Evolutionary conservation across 2,329 filamentous ascomycete genomes (phyloP).

Genomic region (Botryotinia calthae): DNA sequence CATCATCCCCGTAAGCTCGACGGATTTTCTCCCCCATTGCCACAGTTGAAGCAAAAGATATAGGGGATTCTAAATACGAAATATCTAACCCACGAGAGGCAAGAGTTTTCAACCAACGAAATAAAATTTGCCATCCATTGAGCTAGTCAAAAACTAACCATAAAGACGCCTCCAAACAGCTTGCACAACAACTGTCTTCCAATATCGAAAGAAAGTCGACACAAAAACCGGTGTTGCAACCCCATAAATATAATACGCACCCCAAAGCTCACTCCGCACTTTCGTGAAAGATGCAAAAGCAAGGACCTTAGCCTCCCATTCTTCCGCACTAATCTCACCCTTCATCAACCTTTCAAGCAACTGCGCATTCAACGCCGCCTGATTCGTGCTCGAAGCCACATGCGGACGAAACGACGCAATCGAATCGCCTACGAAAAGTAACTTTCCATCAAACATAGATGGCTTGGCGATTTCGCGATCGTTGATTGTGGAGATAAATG

Average conservation of each 20-base stretch:
- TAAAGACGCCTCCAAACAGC: not conserved
- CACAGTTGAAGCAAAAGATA: too few relatives aligned
- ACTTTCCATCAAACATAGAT: slow-evolving; percentile 17
- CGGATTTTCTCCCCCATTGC: too few relatives aligned
- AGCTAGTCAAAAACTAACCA: not conserved
- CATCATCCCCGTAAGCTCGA: too few relatives aligned
- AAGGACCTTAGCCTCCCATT: slow-evolving; percentile 5
- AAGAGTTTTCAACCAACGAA: not conserved
- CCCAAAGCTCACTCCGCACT: slow-evolving; percentile 1
- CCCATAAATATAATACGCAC: slow-evolving; percentile 16
- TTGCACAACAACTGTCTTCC: not conserved
- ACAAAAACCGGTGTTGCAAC: not conserved
- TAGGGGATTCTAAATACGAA: not conserved
- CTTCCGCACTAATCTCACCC: not conserved
- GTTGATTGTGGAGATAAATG: slow-evolving; percentile 19
- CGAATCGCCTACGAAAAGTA: slow-evolving; percentile 24
- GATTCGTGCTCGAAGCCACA: slow-evolving; percentile 19
- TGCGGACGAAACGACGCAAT: slow-evolving; percentile 18
- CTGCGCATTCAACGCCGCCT: slow-evolving; percentile 18
- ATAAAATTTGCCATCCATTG: not conserved
- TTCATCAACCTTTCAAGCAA: slow-evolving; percentile 15
- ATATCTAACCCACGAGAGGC: not conserved
- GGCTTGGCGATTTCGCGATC: slow-evolving; percentile 8
- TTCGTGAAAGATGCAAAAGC: not conserved
- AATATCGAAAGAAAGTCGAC: not conserved